Base-by-base conservation (phyloP, 768 basidiomycete species). In the Clavaria fumosa region DNA sequence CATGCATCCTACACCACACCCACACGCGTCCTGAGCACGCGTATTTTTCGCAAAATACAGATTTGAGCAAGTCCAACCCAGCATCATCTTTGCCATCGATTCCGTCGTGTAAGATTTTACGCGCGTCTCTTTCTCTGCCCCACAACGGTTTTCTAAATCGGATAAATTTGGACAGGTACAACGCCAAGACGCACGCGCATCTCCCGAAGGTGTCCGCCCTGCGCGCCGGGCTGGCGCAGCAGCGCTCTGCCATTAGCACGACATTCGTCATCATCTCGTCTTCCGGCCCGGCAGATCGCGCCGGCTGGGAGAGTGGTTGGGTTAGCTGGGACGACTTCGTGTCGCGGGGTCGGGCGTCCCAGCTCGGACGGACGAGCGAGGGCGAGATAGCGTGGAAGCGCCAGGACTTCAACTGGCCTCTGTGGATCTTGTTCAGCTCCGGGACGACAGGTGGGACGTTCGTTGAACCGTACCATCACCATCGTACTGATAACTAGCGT, bases 341-440 rank as follows among this genome's bases (percentile, higher is more conserved):
- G 17, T 49, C 56, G 7, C 52, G 64, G 44, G 75, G 75, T 3
- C 55, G 56, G 36, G 53, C 52, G 22, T 49, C 50, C 37, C 59
- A 62, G 42, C 59, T 72, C 14, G 75, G 73, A 35, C 61, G 66
- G 14, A 55, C 61, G n/a, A 35, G 50, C 18, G 55, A 63, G 26
- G 75, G 73, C 43, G 75, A 78, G 56, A 75, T 82, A 45, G 53
- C 64, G 44, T 85, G 78, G 69, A 47, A 59, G 35, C 64, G 73
- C 34, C 61, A 66, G 26, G 56, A 64, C 9, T 86, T 86, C 56
- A 71, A 84, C 53, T 66, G 73, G 51, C 83, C 83, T n/a, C 63
- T 86, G 5, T 86, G 82, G 82, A 79, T 88, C 43, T 64, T 86
- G 21, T 86, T 86, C 58, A 81, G 78, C 44, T 81, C 78, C 36